A percentile compares a stretch with the other conserved stretches of the same genome.
These are phyloP conservation scores for Amaranthus cruentus DNA, from an alignment of 148 eudicot genomes.

Conservation along the genomic window DNA sequence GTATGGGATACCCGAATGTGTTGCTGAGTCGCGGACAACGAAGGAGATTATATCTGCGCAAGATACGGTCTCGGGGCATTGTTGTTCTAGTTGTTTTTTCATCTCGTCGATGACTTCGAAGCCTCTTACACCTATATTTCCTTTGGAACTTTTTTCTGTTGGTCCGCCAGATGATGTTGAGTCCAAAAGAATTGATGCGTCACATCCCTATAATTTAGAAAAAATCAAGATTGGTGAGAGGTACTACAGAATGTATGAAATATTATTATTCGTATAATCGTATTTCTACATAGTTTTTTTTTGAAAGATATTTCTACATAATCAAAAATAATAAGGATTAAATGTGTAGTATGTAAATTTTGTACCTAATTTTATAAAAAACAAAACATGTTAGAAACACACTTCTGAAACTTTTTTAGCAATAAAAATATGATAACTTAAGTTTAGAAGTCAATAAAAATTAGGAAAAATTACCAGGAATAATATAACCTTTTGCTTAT, in stretches of 20 bases:
- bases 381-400: too few species aligned
- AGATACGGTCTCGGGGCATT: slow-evolving; percentile 38
- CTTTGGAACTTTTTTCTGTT: slow-evolving; percentile 24
- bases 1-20: slow-evolving; percentile 4
- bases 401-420: too few species aligned
- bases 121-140: slow-evolving; percentile 29
- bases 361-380: too few species aligned
- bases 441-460: neutral
- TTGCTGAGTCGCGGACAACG: slow-evolving; percentile 31
- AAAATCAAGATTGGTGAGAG: neutral
- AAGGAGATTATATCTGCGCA: slow-evolving; percentile 38
- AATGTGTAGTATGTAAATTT: too few species aligned
- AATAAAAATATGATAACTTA: neutral
- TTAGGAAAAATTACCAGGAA: too few species aligned
- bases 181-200: slow-evolving; percentile 40
- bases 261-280: too few species aligned
- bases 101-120: slow-evolving; percentile 34
- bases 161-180: slow-evolving; percentile 18
- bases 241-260: too few species aligned
- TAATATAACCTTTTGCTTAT: too few species aligned
- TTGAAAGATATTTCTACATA: too few species aligned
- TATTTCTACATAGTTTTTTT: too few species aligned
- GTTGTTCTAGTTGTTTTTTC: slow-evolving; percentile 28
- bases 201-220: slow-evolving; percentile 37
- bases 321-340: too few species aligned